Conservation (phyloP, 306 rosid genomes). For the Begonia fuchsioides region DNA sequence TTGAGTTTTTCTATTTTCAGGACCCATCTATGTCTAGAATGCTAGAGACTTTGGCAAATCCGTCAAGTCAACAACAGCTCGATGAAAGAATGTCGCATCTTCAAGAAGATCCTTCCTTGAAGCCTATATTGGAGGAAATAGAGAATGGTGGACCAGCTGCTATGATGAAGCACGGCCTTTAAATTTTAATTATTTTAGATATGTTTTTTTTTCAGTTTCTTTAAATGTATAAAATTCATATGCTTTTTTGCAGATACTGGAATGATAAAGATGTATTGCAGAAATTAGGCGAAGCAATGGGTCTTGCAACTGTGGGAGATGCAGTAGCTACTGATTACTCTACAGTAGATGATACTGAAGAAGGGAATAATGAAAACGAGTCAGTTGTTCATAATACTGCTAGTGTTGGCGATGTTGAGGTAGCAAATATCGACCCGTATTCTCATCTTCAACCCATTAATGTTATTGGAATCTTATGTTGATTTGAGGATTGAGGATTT, state of each 20-base stretch:
- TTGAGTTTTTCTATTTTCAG: constrained; percentile 41
- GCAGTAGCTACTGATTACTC: constrained; percentile 41
- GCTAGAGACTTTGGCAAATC: constrained; percentile 73
- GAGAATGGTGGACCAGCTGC: constrained; percentile 96
- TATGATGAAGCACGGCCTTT: constrained; percentile 77
- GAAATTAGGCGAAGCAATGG: constrained; percentile 86
- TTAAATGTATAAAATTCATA: constrained; percentile 1
- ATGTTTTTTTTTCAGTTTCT: not conserved
- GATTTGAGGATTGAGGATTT: too few relatives aligned
- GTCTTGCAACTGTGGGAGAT: constrained; percentile 49
- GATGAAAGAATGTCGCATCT: constrained; percentile 95
- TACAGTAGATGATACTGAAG: constrained; percentile 65
- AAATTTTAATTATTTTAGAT: not conserved
- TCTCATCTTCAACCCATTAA: not conserved
- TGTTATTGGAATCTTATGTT: too few relatives aligned
- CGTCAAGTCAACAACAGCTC: constrained; percentile 69
- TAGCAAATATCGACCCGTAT: constrained; percentile 8
- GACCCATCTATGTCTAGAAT: constrained; percentile 83
- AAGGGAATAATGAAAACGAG: constrained; percentile 76
- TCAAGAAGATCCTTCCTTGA: constrained; percentile 91
- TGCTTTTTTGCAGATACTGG: constrained; percentile 58
- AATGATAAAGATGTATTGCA: constrained; percentile 64
- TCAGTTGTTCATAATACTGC: constrained; percentile 88
- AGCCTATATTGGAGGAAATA: constrained; percentile 88
- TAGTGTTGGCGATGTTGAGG: constrained; percentile 98